Percentiles rank a stretch among this genome's conserved stretches.
These are phyloP conservation scores for Arachis monticola DNA, from an alignment of 331 rosid species.

Conservation along the genomic window DNA sequence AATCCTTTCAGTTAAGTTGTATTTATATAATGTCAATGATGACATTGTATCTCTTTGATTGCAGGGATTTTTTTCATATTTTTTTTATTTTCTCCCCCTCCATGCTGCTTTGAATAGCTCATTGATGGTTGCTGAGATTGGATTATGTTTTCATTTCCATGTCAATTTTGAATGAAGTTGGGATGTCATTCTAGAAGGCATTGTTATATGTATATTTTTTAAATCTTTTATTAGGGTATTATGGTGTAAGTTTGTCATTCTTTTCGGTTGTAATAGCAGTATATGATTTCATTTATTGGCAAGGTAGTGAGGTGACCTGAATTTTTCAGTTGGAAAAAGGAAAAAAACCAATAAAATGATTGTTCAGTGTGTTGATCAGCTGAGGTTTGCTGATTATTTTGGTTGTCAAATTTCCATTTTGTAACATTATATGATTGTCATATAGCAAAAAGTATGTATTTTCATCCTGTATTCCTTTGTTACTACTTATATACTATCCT, in stretches of 20 bases:
- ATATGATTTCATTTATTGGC: constrained; percentile 34
- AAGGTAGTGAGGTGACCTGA: constrained; percentile 37
- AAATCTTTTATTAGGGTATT: constrained; percentile 23
- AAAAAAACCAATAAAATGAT: constrained; percentile 23
- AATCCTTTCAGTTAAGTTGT: not conserved
- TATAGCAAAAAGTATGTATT: constrained; percentile 21
- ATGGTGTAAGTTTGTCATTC: constrained; percentile 17
- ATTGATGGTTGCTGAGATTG: constrained; percentile 47
- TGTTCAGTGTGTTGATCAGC: constrained; percentile 39
- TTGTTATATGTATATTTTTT: constrained; percentile 12
- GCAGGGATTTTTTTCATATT: constrained; percentile 43
- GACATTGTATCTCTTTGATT: constrained; percentile 35
- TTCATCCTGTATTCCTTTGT: constrained; percentile 3
- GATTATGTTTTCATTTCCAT: constrained; percentile 22
- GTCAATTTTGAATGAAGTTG: constrained; percentile 42
- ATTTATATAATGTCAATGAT: not conserved
- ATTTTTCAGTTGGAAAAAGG: constrained; percentile 32
- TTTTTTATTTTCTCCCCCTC: not conserved
- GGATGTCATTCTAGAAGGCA: constrained; percentile 39
- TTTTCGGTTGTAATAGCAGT: constrained; percentile 41
- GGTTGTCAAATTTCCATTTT: constrained; percentile 37
- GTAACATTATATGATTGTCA: constrained; percentile 36
- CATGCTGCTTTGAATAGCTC: constrained; percentile 42
- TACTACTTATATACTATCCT: not conserved
- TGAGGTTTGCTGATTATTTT: constrained; percentile 39